Percentiles rank a stretch among this genome's conserved stretches.
Evolutionary conservation across 371 early-diverging fungal species (phyloP).

Genomic region (Syncephalastrum monosporum): DNA sequence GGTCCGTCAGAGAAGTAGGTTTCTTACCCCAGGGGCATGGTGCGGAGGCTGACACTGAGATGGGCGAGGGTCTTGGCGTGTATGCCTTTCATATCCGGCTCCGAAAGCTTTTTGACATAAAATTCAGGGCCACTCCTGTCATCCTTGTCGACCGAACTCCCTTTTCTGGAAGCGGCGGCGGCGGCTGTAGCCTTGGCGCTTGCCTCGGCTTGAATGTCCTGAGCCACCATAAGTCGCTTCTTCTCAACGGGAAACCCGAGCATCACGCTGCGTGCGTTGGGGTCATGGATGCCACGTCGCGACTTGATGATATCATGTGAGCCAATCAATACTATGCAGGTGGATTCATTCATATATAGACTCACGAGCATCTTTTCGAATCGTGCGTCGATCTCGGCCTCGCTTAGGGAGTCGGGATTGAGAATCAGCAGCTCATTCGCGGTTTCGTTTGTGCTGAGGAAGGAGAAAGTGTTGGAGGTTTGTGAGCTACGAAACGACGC

Average conservation of each 20-base stretch:
- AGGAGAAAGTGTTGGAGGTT: conserved; percentile 13
- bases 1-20: too few relatives aligned
- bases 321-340: not conserved
- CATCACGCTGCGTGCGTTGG: conserved; percentile 36
- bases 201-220: conserved; percentile 47
- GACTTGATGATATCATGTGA: conserved; percentile 15
- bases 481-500: conserved; percentile 21
- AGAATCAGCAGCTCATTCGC: conserved; percentile 6
- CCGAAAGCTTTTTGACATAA: conserved; percentile 56
- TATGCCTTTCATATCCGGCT: conserved; percentile 53
- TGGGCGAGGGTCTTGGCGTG: conserved; percentile 56
- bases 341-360: not conserved
- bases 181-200: conserved; percentile 9
- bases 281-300: conserved; percentile 47
- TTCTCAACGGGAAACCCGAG: conserved; percentile 44
- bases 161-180: conserved; percentile 20
- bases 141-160: conserved; percentile 32
- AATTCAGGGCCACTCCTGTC: conserved; percentile 63
- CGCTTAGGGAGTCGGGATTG: conserved; percentile 11
- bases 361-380: conserved; percentile 52
- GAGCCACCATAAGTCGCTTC: conserved; percentile 50
- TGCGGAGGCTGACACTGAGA: conserved; percentile 63
- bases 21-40: conserved; percentile 75
- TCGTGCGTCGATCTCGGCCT: conserved; percentile 36
- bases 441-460: conserved; percentile 13